Evolutionary conservation across 106 monocot species (phyloP), one percentile per base, ranked within the genome.

Genomic region (Phalaenopsis aphrodite): DNA sequence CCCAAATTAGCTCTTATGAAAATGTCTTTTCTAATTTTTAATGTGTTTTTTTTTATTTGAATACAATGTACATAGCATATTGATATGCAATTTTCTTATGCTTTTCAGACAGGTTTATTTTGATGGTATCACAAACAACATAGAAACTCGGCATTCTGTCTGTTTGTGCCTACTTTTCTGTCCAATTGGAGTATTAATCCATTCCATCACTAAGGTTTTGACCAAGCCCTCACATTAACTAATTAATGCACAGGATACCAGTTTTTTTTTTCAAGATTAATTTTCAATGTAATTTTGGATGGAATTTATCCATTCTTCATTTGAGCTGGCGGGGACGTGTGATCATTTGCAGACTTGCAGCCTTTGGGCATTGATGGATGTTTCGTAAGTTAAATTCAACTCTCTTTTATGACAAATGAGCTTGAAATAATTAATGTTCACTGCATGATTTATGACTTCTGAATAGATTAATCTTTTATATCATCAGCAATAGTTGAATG

Each of bases 111-210:
- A 99, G 47, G 89, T 99, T 72, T 99, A 88, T 79, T 81, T 79
- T 72, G 98, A 99, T 78, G 98, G 98, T 23, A 41, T 91, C 67
- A 78, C 86, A 86, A 94, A 91, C 75, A 88, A 88, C 6, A 73
- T 94, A 6, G 94, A 99, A 81, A 99, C 98, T 10, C 78, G 91
- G 21, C 94, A 99, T 85, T 99, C 98, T 1, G 81, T 99, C 52
- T 94, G 87, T 3, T 52, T 99, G 19, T 99, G 94, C 85, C 88
- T 99, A 41, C 85, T 99, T 42, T 99, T 92, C 80, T 94, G 98
- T 64, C 98, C 98, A 18, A 75, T 99, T 81, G 98, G 98, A 14
- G 93, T 99, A 56, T 57, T 82, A 42, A 55, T 79, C 71, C 98
- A 94, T 87, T 83, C 52, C 57, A 55, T 94, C 47, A 99, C 94